phyloP scores from a whole-genome alignment of 768 basidiomycete genomes.

The Agaricus sinodeliciosus region DNA sequence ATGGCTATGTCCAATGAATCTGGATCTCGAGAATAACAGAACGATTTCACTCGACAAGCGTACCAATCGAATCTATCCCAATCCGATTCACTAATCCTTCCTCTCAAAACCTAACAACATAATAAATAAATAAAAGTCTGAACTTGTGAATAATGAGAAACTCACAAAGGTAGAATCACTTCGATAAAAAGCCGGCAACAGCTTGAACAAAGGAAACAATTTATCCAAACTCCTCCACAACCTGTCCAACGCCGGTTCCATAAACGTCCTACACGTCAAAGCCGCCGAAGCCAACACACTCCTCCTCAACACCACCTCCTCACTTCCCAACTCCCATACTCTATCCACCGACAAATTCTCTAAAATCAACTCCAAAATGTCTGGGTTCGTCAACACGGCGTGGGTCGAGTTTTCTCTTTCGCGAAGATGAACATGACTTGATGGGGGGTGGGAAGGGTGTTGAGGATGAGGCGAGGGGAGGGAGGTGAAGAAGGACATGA shows the following conservation, averaged over 20 bases:
- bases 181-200: conserved; percentile 22
- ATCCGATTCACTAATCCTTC: conserved; percentile 16
- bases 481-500: no score
- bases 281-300: conserved; percentile 17
- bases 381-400: conserved; percentile 20
- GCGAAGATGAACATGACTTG: not conserved
- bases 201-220: conserved; percentile 25
- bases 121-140: no score
- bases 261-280: conserved; percentile 23
- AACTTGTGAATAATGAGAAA: no score
- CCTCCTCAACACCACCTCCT: conserved; percentile 10
- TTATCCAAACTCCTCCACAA: conserved; percentile 27
- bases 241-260: conserved; percentile 25
- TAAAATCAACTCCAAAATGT: conserved; percentile 24
- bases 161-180: conserved; percentile 26
- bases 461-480: not conserved
- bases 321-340: conserved; percentile 14
- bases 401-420: not conserved
- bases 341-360: conserved; percentile 19
- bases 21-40: conserved; percentile 23
- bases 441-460: no score
- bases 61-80: conserved; percentile 28
- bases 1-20: conserved; percentile 24
- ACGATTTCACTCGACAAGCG: conserved; percentile 21
- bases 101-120: conserved; percentile 22